Percentiles rank a stretch among this genome's conserved stretches.
Conservation (phyloP, 1,139 yeast species). For the Tardiomyces depauwii region DNA sequence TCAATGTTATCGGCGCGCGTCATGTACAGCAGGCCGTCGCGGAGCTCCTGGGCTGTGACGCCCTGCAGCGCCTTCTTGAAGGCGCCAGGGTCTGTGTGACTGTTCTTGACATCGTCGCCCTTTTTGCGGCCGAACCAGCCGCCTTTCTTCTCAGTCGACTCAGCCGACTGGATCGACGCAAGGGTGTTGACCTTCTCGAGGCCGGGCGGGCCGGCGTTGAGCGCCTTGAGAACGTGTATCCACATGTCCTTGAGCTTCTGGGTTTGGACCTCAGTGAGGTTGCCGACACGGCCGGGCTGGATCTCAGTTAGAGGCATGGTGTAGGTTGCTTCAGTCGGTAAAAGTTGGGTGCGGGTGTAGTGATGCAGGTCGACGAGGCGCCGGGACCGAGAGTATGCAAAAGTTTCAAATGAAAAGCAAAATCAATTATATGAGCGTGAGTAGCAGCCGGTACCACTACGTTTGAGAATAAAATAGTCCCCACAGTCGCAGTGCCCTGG, state of each 20-base stretch:
- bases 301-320: not conserved
- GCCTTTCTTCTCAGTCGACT: constrained; percentile 20
- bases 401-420: not conserved
- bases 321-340: too few relatives aligned
- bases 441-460: too few relatives aligned
- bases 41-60: constrained; percentile 33
- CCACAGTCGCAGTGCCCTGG: too few relatives aligned
- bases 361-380: not conserved
- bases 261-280: constrained; percentile 54
- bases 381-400: not conserved
- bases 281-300: constrained; percentile 44
- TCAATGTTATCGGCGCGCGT: constrained; percentile 64
- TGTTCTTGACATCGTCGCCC: constrained; percentile 9
- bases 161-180: not conserved
- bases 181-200: constrained; percentile 30
- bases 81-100: constrained; percentile 7
- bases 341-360: too few relatives aligned
- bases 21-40: constrained; percentile 42
- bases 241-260: constrained; percentile 61
- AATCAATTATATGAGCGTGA: too few relatives aligned
- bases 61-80: constrained; percentile 13
- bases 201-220: constrained; percentile 30
- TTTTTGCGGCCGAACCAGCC: constrained; percentile 13
- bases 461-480: too few relatives aligned
- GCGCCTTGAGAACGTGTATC: constrained; percentile 51